These are phyloP conservation scores for Podila verticillata DNA, from an alignment of 192 early-diverging fungal genomes.

Conservation along the genomic window DNA sequence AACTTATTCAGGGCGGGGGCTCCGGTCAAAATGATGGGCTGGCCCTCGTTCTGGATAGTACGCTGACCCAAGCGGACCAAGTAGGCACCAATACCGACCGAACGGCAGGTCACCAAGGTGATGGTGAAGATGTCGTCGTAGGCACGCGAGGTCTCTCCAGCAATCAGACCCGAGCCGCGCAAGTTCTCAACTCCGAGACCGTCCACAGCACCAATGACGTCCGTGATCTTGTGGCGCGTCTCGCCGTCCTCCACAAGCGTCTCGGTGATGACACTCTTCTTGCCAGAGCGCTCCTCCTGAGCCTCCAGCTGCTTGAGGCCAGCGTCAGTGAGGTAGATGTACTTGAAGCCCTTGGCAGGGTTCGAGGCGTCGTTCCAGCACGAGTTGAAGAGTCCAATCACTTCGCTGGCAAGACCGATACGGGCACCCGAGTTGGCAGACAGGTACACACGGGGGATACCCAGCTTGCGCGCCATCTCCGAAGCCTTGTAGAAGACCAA, in stretches of 20 bases:
- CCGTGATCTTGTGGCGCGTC: constrained; percentile 81
- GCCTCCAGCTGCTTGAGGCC: constrained; percentile 72
- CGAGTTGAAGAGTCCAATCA: constrained; percentile 84
- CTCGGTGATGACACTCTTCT: constrained; percentile 79
- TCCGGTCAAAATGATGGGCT: constrained; percentile 98
- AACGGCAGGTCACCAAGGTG: constrained; percentile 96
- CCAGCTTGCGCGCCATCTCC: constrained; percentile 84
- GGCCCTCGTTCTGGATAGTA: constrained; percentile 96
- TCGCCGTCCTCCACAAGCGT: constrained; percentile 78
- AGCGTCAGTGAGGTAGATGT: constrained; percentile 86
- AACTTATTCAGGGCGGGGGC: constrained; percentile 98
- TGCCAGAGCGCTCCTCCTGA: constrained; percentile 60
- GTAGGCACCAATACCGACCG: constrained; percentile 99
- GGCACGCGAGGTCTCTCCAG: constrained; percentile 93
- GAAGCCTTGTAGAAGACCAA: constrained; percentile 93
- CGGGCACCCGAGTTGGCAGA: constrained; percentile 99
- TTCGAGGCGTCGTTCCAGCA: constrained; percentile 86
- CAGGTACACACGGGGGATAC: constrained; percentile 93
- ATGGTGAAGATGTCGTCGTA: constrained; percentile 99
- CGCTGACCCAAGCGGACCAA: constrained; percentile 98
- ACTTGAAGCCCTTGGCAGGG: constrained; percentile 91
- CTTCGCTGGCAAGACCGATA: constrained; percentile 96
- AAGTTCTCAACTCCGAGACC: constrained; percentile 98
- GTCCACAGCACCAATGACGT: constrained; percentile 87
- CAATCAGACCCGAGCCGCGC: constrained; percentile 96